These are phyloP conservation scores for Penicillium ochrochloron DNA, from an alignment of 495 filamentous ascomycete genomes.

Conservation along the genomic window DNA sequence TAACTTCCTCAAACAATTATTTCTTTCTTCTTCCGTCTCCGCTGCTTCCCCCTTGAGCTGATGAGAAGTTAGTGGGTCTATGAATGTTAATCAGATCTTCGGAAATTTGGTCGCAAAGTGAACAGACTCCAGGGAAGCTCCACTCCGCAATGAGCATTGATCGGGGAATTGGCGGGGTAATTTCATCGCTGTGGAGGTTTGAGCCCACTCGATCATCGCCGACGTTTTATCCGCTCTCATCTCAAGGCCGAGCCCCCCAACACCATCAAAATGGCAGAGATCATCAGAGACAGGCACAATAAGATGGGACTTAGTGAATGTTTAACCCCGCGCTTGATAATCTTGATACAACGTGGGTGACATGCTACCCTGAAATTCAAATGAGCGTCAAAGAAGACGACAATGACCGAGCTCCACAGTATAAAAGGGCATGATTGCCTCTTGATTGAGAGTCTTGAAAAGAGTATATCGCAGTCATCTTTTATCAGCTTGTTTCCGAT, in stretches of 20 bases:
- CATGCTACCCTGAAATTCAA: neutral
- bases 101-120: neutral
- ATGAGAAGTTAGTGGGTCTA: neutral
- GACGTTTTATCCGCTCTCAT: neutral
- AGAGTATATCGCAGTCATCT: neutral
- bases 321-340: neutral
- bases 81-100: neutral
- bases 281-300: neutral
- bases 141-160: neutral
- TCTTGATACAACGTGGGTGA: neutral
- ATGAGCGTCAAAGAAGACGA: neutral
- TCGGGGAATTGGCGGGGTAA: constrained; percentile 2
- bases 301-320: neutral
- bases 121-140: neutral
- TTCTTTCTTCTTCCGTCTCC: neutral
- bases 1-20: neutral
- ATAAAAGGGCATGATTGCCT: neutral
- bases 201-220: neutral
- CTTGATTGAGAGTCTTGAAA: neutral
- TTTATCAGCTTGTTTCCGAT: neutral
- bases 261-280: neutral
- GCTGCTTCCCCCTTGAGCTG: neutral
- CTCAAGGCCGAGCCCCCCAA: neutral
- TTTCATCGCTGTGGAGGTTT: neutral
- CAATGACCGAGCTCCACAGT: neutral